Base-by-base conservation (phyloP, 2,329 filamentous ascomycete species). In the Botrytis pseudocinerea region DNA sequence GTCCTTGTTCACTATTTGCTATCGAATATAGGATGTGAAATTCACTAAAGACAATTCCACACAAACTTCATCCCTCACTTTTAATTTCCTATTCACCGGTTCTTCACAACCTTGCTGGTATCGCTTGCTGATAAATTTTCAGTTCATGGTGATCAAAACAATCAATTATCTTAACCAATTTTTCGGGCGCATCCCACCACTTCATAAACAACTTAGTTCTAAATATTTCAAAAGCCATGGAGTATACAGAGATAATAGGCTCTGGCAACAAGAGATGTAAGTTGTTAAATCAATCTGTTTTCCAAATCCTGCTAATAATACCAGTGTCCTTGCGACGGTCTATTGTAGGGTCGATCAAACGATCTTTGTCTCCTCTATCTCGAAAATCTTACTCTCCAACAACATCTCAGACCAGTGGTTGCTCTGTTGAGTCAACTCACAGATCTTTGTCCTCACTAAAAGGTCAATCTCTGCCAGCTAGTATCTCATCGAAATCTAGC, bases 301-400 rank as follows among this genome's bases (percentile, higher is more conserved):
- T 38, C 4, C 2, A 48, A 66, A 10, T 14, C 44, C 4, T 40
- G 32, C 40, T 72, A 38, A 72, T 18, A 28, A 68, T 68, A 54
- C 25, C 38, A 72, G 70, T 68, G 35, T 72, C 62, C 25, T 59
- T 66, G 48, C 40, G 61, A 35, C 42, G 70, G 40, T 72, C 70
- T 32, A 72, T 72, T 61, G 64, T 68, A 48, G 70, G 62, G 20
- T 72, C 70, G n/a, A 62, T 72, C 7, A 54, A 66, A 57, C 38
- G 61, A 68, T 72, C 70, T 46, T 42, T 68, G n/a, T 60, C 70
- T 32, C 70, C 62, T 20, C 54, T 68, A 22, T 59, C 70, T 28
- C 46, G 51, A 38, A 68, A n/a, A 28, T 68, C 62, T 4, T 18
- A 38, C 16, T 66, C 46, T 4, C 22, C 70, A 8, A 65, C 46